phyloP scores from a whole-genome alignment of 345 rosid species.

The Syzygium oleosum region DNA sequence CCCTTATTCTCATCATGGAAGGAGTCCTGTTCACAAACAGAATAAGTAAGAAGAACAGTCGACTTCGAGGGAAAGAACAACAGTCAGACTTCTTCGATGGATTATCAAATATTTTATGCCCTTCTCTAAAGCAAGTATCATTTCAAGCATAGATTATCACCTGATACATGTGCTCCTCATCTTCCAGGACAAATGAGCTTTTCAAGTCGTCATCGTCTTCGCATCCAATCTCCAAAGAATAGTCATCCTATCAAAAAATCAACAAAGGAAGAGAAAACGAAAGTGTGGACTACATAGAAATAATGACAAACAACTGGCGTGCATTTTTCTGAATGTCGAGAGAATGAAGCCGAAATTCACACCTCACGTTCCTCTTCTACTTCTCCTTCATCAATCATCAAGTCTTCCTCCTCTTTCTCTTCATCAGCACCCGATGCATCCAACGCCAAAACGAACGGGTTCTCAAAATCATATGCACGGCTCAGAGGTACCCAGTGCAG shows the following conservation, averaged over 20 bases:
- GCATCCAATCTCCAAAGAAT: neutral
- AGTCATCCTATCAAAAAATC: neutral
- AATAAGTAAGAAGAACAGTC: neutral
- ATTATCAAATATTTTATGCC: neutral
- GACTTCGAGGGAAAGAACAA: neutral
- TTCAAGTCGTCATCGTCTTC: neutral
- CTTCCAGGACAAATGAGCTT: neutral
- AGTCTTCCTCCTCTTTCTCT: constrained; percentile 3
- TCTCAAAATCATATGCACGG: constrained; percentile 51
- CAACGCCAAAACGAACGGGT: constrained; percentile 29
- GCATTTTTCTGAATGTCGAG: neutral
- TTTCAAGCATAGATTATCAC: neutral
- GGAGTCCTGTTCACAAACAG: neutral
- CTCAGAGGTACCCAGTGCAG: constrained; percentile 77
- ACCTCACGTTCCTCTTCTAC: constrained; percentile 18
- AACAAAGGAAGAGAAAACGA: neutral
- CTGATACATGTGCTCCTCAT: neutral
- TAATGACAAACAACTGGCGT: neutral
- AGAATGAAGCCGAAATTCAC: neutral
- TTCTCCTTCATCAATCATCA: constrained; percentile 1
- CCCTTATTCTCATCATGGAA: constrained; percentile 8
- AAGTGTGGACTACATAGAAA: neutral
- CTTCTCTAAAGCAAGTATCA: neutral
- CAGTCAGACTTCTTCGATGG: neutral
- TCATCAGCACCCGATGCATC: constrained; percentile 13